Conservation (phyloP, 1,284 basidiomycete species). For the Psilocybe mexicana region DNA sequence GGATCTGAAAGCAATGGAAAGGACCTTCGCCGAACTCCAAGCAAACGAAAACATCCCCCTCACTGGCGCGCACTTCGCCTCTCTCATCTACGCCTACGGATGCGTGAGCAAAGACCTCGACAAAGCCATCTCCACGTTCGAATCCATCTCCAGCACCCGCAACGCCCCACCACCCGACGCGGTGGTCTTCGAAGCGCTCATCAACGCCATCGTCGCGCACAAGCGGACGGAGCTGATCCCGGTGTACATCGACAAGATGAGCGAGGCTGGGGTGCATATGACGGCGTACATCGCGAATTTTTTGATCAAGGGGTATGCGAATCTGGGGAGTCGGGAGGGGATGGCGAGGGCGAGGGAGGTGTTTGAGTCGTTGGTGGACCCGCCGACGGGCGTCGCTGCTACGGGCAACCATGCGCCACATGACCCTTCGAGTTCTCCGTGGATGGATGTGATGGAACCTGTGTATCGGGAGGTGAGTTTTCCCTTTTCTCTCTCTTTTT, state of each 20-base stretch:
- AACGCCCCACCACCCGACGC: constrained; percentile 67
- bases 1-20: constrained; percentile 76
- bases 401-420: constrained; percentile 84
- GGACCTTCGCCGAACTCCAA: constrained; percentile 66
- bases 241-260: constrained; percentile 67
- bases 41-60: constrained; percentile 57
- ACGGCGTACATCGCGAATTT: constrained; percentile 97
- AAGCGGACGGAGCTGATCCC: constrained; percentile 82
- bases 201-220: constrained; percentile 85
- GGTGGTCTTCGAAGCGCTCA: constrained; percentile 87
- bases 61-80: constrained; percentile 89
- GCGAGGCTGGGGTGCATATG: constrained; percentile 70
- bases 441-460: constrained; percentile 46
- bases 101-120: constrained; percentile 79
- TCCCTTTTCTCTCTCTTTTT: constrained; percentile 24
- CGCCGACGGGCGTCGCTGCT: constrained; percentile 85
- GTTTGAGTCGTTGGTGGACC: constrained; percentile 90
- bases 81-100: constrained; percentile 91
- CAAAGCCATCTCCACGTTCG: constrained; percentile 78
- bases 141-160: constrained; percentile 66
- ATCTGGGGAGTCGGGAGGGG: constrained; percentile 67
- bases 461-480: constrained; percentile 88
- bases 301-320: constrained; percentile 87
- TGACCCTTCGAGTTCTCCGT: constrained; percentile 35
- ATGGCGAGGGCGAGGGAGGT: constrained; percentile 72